These are phyloP conservation scores for Podaxis carcinomalis DNA, from an alignment of 768 basidiomycete species.

Conservation along the genomic window DNA sequence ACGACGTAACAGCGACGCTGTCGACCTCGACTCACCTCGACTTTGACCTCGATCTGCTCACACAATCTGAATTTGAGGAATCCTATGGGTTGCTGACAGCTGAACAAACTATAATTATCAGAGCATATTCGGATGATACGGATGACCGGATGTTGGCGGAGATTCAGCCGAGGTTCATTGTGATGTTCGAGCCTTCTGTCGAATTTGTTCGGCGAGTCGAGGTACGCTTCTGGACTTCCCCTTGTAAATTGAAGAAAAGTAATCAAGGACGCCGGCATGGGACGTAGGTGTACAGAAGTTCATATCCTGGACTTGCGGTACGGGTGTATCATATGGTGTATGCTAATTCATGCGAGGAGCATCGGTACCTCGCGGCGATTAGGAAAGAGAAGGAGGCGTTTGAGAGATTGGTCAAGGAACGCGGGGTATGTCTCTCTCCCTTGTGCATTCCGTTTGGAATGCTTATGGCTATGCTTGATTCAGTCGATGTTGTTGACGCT, in stretches of 20 bases:
- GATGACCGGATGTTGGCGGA: slow-evolving; percentile 89
- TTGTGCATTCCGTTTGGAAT: neutral
- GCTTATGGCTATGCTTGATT: neutral
- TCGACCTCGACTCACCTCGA: slow-evolving; percentile 16
- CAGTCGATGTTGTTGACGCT: slow-evolving; percentile 91
- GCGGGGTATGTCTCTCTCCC: slow-evolving; percentile 56
- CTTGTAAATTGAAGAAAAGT: neutral
- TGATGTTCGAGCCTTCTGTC: slow-evolving; percentile 94
- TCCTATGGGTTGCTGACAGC: slow-evolving; percentile 77
- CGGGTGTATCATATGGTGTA: slow-evolving; percentile 97
- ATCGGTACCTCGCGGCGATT: slow-evolving; percentile 87
- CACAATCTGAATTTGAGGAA: slow-evolving; percentile 56
- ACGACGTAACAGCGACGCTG: slow-evolving; percentile 1
- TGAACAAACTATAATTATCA: slow-evolving; percentile 78
- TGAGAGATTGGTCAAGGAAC: slow-evolving; percentile 87
- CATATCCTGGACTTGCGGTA: slow-evolving; percentile 76
- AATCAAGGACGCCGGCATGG: neutral
- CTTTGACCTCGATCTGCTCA: slow-evolving; percentile 25
- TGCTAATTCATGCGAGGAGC: slow-evolving; percentile 88
- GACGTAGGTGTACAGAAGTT: slow-evolving; percentile 76
- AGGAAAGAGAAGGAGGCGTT: slow-evolving; percentile 93
- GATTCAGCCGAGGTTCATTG: slow-evolving; percentile 84
- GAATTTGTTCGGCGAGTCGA: slow-evolving; percentile 92
- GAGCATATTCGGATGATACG: slow-evolving; percentile 87
- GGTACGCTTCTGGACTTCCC: slow-evolving; percentile 36